Base-by-base conservation (phyloP, 345 rosid species). In the Euphorbia lathyris region DNA sequence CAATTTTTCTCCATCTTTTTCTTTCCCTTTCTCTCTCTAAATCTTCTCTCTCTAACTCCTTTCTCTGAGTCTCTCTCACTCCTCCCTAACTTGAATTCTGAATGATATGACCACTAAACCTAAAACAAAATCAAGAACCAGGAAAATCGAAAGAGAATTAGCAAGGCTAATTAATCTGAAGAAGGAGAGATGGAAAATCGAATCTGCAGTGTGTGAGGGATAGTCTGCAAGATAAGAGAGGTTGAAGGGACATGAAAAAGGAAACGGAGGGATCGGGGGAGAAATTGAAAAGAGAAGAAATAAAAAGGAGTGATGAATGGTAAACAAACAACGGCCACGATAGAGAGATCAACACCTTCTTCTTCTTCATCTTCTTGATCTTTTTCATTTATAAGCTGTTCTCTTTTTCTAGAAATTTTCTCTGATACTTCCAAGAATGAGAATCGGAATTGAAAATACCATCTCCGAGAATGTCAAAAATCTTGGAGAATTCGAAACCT, bases 371-470 rank as follows among this genome's bases (percentile, higher is more conserved):
- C n/a, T n/a, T n/a, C n/a, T n/a, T n/a, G n/a, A n/a, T n/a, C n/a
- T n/a, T n/a, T n/a, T n/a, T n/a, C n/a, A n/a, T n/a, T n/a, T n/a
- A n/a, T n/a, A n/a, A n/a, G n/a, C n/a, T n/a, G n/a, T n/a, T n/a
- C n/a, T n/a, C n/a, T n/a, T n/a, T n/a, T n/a, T n/a, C n/a, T n/a
- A n/a, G n/a, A n/a, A 53, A 5, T 29, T 30, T 63, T 26, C 75
- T 63, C 42, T 72, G 75, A 14, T 9, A 40, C 55, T 53, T 74
- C 77, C 77, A 74, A 40, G 40, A 52, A 27, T 68, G 56, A 14
- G 20, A n/a, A 60, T 74, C 77, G 7, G 77, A 20, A 63, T 53
- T 74, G 67, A 74, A 42, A n/a, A 74, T 74, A 32, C 77, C 77
- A 38, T 68, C 58, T 52, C 77, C 77, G 14, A 68, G 58, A 67